Conservation (phyloP, 2,329 filamentous ascomycete genomes). For the Colletotrichum caudatum region DNA sequence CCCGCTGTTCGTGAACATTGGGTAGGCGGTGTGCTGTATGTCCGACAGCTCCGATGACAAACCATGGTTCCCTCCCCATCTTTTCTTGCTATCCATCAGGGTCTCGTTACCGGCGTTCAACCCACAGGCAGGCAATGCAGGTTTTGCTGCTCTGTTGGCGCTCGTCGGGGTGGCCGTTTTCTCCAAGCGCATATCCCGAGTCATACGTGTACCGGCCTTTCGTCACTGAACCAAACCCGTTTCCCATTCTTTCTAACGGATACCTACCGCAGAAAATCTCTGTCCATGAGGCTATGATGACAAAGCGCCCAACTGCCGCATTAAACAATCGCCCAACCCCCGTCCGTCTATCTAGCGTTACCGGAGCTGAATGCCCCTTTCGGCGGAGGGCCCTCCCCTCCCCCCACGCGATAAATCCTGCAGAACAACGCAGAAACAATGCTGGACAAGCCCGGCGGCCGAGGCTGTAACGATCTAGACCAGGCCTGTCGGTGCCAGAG, state of each 20-base stretch:
- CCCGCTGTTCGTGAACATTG: neutral
- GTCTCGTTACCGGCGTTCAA: conserved; percentile 10
- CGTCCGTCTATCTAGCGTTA: neutral
- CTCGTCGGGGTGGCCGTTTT: neutral
- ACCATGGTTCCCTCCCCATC: neutral
- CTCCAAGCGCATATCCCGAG: conserved; percentile 22
- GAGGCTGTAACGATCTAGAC: conserved; percentile 26
- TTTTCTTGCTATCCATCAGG: neutral
- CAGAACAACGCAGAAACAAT: conserved; percentile 3
- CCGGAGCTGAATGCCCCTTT: conserved; percentile 27
- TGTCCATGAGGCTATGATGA: conserved; percentile 24
- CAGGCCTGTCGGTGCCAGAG: conserved; percentile 20
- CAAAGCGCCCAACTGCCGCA: conserved; percentile 21
- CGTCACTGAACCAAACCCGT: too few species aligned
- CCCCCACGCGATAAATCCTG: neutral
- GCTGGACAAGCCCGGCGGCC: conserved; percentile 28
- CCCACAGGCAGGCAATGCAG: neutral
- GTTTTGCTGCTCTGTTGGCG: neutral
- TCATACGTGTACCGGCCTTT: conserved; percentile 5
- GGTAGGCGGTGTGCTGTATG: conserved; percentile 6
- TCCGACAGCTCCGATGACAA: neutral
- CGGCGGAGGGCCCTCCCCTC: conserved; percentile 4
- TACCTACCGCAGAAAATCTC: neutral
- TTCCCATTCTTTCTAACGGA: neutral
- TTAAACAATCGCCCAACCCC: neutral